phyloP scores from a whole-genome alignment of 306 rosid genomes.

The Inga laurina region DNA sequence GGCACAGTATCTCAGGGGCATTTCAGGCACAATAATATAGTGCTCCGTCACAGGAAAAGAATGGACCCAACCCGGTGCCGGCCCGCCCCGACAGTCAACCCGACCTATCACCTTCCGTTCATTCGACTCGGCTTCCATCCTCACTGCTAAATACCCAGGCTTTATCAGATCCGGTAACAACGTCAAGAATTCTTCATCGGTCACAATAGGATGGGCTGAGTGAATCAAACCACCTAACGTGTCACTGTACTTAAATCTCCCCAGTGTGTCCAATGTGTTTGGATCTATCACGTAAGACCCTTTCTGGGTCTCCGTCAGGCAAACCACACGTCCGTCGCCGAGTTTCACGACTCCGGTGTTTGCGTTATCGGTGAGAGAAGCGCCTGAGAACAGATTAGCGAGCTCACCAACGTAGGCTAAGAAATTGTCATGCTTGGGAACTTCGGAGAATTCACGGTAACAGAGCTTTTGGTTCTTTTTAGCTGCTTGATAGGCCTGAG shows the following conservation, averaged over 20 bases:
- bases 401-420: conserved; percentile 72
- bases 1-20: conserved; percentile 85
- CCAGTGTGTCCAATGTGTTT: conserved; percentile 62
- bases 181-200: conserved; percentile 70
- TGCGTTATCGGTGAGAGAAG: conserved; percentile 82
- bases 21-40: conserved; percentile 79
- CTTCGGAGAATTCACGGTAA: conserved; percentile 91
- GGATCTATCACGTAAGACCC: conserved; percentile 85
- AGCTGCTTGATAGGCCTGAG: conserved; percentile 80
- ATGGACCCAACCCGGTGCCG: conserved; percentile 92
- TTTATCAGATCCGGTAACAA: conserved; percentile 76
- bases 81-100: conserved; percentile 67
- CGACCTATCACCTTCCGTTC: conserved; percentile 77
- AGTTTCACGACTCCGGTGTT: conserved; percentile 86
- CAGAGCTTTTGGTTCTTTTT: conserved; percentile 67
- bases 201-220: conserved; percentile 93
- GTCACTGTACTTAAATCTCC: conserved; percentile 77
- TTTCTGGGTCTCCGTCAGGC: conserved; percentile 90
- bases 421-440: conserved; percentile 69
- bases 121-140: conserved; percentile 79
- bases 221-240: conserved; percentile 82
- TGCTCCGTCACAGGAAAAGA: conserved; percentile 83
- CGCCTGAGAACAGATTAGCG: conserved; percentile 76
- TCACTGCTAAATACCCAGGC: conserved; percentile 74
- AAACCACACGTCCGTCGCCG: conserved; percentile 85